Evolutionary conservation across 306 rosid species (phyloP), one percentile per base, ranked within the genome.

Genomic region (Adenanthera pavonina): DNA sequence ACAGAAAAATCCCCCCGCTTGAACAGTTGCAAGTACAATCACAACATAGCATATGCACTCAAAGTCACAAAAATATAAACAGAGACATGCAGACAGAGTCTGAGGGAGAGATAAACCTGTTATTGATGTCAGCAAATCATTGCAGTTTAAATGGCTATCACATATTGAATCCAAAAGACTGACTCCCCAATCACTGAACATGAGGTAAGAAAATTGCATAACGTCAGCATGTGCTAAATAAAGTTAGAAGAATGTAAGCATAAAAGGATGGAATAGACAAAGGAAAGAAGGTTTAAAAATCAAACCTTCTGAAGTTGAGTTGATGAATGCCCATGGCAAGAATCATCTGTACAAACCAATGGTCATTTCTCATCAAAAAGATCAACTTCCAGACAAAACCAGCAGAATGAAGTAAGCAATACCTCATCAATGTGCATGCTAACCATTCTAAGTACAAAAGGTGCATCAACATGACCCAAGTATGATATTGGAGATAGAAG

Each of bases 401-500:
- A 75, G 65, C 11, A 69, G 49, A 59, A 72, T 47, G 54, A 78
- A 76, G 71, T 57, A 54, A 66, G 57, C 56, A 68, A 82, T 89
- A 93, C 98, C 96, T 90, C 84, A 88, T 95, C 99, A 83, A 92
- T 66, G 80, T 89, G 97, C 89, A 90, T 81, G 54, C 61, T 80
- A 67, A 88, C 95, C 99, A 95, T 90, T 87, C 87, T 78, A 68
- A 83, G 89, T 72, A 92, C 94, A 75, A 95, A 77, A 41, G 89
- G 89, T 65, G 94, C 89, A 79, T 81, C 88, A 82, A 80, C 75
- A 87, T 95, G 97, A 35, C 85, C 87, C 91, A 93, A 85, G 87
- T 92, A 95, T 6, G 96, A 90, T 84, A 95, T 90, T 78, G 99
- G 99, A 83, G 88, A 85, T 30, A 93, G 83, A 89, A 95, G 96